These are phyloP conservation scores for Lipomyces starkeyi DNA, from an alignment of 805 yeast genomes.

Conservation along the genomic window DNA sequence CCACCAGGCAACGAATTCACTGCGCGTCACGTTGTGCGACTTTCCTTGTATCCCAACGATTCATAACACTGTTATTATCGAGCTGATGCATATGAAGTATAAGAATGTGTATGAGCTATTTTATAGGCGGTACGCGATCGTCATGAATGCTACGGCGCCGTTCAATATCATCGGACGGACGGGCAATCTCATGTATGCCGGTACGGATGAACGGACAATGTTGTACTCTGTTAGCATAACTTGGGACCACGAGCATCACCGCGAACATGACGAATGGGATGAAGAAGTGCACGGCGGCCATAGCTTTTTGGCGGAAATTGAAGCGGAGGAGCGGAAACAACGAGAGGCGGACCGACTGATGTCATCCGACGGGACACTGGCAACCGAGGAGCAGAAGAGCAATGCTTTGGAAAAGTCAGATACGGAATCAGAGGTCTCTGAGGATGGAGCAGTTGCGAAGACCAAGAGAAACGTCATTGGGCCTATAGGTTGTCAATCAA, in stretches of 20 bases:
- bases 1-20: constrained; percentile 30
- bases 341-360: background rate
- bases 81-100: constrained; percentile 29
- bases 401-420: too few relatives aligned
- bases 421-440: too few relatives aligned
- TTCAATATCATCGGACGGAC: constrained; percentile 32
- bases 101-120: constrained; percentile 18
- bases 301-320: background rate
- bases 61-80: constrained; percentile 30
- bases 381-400: background rate
- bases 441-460: background rate
- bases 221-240: constrained; percentile 27
- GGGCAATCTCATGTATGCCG: constrained; percentile 21
- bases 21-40: constrained; percentile 32
- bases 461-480: background rate
- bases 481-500: too few relatives aligned
- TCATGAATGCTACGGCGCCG: constrained; percentile 34
- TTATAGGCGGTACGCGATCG: constrained; percentile 23
- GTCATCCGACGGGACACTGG: background rate
- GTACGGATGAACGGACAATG: constrained; percentile 22
- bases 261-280: constrained; percentile 24
- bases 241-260: constrained; percentile 22
- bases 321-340: background rate
- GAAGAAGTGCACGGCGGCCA: constrained; percentile 26
- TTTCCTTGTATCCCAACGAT: constrained; percentile 36